Conservation (phyloP, 768 basidiomycete species). For the Suillus discolor region DNA sequence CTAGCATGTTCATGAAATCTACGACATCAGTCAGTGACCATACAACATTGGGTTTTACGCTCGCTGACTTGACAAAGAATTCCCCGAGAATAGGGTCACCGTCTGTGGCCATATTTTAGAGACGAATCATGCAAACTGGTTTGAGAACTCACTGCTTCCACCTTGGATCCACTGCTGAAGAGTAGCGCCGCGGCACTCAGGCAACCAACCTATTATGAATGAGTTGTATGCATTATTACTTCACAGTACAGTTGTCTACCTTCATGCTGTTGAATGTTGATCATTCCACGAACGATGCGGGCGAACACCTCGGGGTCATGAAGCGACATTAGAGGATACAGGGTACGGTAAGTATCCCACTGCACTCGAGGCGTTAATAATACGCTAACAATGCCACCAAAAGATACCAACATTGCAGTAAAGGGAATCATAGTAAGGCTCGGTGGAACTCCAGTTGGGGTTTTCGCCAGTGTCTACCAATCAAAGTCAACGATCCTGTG, state of each 20-base stretch:
- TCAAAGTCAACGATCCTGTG: neutral
- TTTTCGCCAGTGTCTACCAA: conserved; percentile 62
- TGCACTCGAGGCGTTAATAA: conserved; percentile 19
- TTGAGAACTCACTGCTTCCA: conserved; percentile 52
- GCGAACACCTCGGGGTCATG: conserved; percentile 64
- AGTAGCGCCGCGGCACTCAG: conserved; percentile 63
- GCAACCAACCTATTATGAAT: conserved; percentile 55
- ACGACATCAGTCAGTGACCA: neutral
- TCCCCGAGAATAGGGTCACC: conserved; percentile 66
- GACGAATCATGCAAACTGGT: neutral
- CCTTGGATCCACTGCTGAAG: conserved; percentile 57
- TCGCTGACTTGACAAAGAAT: conserved; percentile 61
- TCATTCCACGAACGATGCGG: conserved; percentile 62
- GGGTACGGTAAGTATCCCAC: conserved; percentile 70
- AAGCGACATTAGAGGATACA: conserved; percentile 64
- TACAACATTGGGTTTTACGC: neutral
- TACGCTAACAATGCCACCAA: neutral
- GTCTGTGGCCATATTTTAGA: conserved; percentile 38
- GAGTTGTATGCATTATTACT: neutral
- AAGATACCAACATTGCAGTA: conserved; percentile 61
- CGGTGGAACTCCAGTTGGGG: conserved; percentile 61
- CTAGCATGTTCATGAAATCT: conserved; percentile 56
- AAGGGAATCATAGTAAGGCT: conserved; percentile 68
- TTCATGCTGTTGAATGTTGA: conserved; percentile 68
- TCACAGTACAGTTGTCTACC: conserved; percentile 34